Base-by-base conservation (phyloP, 2,329 filamentous ascomycete genomes). In the Didymella pinodella region DNA sequence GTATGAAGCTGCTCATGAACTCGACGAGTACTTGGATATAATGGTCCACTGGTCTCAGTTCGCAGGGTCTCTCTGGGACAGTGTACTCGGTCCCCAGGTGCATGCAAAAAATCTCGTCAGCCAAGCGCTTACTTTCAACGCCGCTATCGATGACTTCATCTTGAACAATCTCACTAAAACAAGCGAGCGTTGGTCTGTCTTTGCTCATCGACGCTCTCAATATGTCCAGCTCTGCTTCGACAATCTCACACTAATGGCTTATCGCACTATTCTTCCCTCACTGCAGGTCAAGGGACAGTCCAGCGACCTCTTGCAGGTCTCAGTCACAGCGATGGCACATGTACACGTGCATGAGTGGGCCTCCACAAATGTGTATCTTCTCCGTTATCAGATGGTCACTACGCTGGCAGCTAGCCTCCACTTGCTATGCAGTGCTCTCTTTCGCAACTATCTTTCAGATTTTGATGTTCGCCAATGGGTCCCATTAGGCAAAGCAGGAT, bases 21-120 rank as follows among this genome's bases (percentile, higher is more conserved):
- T 16, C 5, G 16, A 40, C 22, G 48, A 47, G 3, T 74, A 66
- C 44, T 53, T 74, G 1, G 58, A 62, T 20, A 67, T 60, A 14
- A 67, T 70, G 65, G 54, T 69, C 2, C 57, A 60, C n/a, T 71
- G 69, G 68, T 69, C 67, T 6, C 68, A 63, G 18, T 62, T 72
- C 7, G 64, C 66, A 18, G 65, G 66, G 22, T 63, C 66, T 2
- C 58, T 66, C 5, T 69, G 66, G 62, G 73, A 75, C n/a, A 57
- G 34, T 31, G 38, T 55, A 22, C 67, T 63, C 43, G 58, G 59
- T 38, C 60, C 52, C 32, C 18, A 63, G 50, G 32, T 62, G 44
- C 29, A 34, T 40, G 4, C 62, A 43, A 11, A 59, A 41, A 5
- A 20, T 3, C 20, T 48, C 6, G 36, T 40, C 1, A 62, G 65